These are phyloP conservation scores for Ceriops zippeliana DNA, from an alignment of 345 rosid genomes.

Conservation along the genomic window DNA sequence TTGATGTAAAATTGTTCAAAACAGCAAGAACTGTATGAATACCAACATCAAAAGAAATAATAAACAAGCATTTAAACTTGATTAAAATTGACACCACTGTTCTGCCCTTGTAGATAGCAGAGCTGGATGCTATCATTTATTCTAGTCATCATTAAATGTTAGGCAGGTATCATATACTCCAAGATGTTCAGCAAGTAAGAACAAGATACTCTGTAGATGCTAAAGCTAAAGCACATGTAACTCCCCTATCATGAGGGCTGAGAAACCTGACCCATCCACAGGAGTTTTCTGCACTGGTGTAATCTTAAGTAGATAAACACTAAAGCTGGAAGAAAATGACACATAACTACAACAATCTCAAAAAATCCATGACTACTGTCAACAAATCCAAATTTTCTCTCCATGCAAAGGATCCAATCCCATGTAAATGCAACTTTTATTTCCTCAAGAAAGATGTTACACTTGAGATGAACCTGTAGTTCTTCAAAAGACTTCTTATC, in stretches of 20 bases:
- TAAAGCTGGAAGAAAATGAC: conserved; percentile 2
- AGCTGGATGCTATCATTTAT: not conserved
- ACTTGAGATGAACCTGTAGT: conserved; percentile 15
- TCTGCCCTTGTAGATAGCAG: not conserved
- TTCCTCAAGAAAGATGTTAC: conserved; percentile 15
- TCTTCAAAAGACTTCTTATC: conserved; percentile 33
- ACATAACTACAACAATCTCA: not conserved
- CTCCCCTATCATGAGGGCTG: not conserved
- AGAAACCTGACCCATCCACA: not conserved
- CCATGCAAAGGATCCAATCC: not conserved
- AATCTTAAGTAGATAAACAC: not conserved
- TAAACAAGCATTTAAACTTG: conserved; percentile 10
- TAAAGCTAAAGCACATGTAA: not conserved
- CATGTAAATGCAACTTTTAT: not conserved
- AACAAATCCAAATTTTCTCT: not conserved
- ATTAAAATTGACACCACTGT: no score
- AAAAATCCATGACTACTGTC: not conserved
- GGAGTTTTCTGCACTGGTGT: not conserved
- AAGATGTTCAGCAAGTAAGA: no score
- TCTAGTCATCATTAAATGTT: conserved; percentile 1
- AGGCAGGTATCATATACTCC: no score
- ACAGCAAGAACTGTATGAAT: conserved; percentile 46
- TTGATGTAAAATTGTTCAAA: conserved; percentile 99
- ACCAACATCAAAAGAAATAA: conserved; percentile 17
- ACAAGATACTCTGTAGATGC: conserved; percentile 4